Evolutionary conservation across 2,329 filamentous ascomycete genomes (phyloP).

Genomic region (Cadophora sp.): DNA sequence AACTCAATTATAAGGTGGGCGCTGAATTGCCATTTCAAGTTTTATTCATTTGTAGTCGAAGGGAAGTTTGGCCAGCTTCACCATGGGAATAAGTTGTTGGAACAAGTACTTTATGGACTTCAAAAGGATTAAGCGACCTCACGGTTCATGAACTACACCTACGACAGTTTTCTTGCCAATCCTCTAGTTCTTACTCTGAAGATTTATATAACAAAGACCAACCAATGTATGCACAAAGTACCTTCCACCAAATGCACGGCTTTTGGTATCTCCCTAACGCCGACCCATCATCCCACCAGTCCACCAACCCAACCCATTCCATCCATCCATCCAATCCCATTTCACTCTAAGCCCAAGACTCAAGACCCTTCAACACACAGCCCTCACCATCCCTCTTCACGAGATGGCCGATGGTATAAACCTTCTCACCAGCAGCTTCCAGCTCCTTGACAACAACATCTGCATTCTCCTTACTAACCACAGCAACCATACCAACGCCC

Average conservation of each 20-base stretch:
- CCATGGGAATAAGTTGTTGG: too few species aligned
- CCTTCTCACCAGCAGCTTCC: constrained; percentile 73
- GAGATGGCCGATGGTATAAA: constrained; percentile 78
- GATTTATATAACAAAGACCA: not conserved
- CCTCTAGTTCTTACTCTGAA: too few species aligned
- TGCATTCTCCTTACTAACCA: constrained; percentile 71
- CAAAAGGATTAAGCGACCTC: too few species aligned
- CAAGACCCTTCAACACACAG: constrained; percentile 67
- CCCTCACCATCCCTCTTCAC: constrained; percentile 62
- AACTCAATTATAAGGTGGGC: too few species aligned
- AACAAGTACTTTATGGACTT: too few species aligned
- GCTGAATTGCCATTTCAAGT: too few species aligned
- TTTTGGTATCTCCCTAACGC: constrained; percentile 39
- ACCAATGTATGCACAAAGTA: not conserved
- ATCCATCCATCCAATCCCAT: constrained; percentile 17
- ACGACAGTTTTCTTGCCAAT: too few species aligned
- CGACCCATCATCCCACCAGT: constrained; percentile 6
- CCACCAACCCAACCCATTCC: not conserved
- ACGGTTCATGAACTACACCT: too few species aligned
- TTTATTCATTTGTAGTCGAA: too few species aligned
- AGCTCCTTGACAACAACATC: constrained; percentile 66
- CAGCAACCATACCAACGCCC: constrained; percentile 91
- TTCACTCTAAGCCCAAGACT: constrained; percentile 41
- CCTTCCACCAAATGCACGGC: not conserved
- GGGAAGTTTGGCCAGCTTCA: too few species aligned